Percentiles rank a stretch among this genome's conserved stretches.
Conservation (phyloP, 2,329 filamentous ascomycete genomes). For the Aspergillus quadricinctus region DNA sequence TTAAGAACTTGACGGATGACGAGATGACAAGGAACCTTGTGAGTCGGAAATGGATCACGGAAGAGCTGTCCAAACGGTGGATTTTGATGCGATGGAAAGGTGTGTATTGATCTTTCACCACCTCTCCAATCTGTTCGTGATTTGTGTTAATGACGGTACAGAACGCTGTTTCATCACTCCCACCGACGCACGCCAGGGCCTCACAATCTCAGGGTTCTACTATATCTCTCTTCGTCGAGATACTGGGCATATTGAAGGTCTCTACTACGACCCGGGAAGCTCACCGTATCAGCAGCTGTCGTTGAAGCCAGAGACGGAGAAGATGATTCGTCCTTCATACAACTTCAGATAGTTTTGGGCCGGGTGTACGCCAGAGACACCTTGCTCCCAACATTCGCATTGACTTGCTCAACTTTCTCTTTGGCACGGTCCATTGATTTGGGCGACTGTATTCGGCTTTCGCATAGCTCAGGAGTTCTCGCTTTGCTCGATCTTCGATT, state of each 20-base stretch:
- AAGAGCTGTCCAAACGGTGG: slow-evolving; percentile 41
- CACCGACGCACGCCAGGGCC: slow-evolving; percentile 42
- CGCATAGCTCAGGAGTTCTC: not conserved
- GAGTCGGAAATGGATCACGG: slow-evolving; percentile 43
- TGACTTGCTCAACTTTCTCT: not conserved
- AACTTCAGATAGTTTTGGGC: slow-evolving; percentile 31
- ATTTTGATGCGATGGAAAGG: slow-evolving; percentile 52
- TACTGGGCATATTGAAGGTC: slow-evolving; percentile 44
- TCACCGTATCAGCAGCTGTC: slow-evolving; percentile 47
- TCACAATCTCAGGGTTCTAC: slow-evolving; percentile 50
- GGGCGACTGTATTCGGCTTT: not conserved
- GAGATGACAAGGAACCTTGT: slow-evolving; percentile 42
- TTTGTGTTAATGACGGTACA: slow-evolving; percentile 18
- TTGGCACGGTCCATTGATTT: not conserved
- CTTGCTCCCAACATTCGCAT: not conserved
- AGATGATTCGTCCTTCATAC: slow-evolving; percentile 41
- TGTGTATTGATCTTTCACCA: slow-evolving; percentile 15
- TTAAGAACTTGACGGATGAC: slow-evolving; percentile 42
- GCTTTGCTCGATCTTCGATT: slow-evolving; percentile 1
- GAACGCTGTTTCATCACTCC: slow-evolving; percentile 48
- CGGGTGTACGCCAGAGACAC: not conserved
- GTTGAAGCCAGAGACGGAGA: slow-evolving; percentile 36
- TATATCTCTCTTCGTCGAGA: slow-evolving; percentile 46
- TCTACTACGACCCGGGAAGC: slow-evolving; percentile 48
- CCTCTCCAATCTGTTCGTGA: not conserved